phyloP scores from a whole-genome alignment of 148 eudicot genomes.

The Gaultheria prostrata region DNA sequence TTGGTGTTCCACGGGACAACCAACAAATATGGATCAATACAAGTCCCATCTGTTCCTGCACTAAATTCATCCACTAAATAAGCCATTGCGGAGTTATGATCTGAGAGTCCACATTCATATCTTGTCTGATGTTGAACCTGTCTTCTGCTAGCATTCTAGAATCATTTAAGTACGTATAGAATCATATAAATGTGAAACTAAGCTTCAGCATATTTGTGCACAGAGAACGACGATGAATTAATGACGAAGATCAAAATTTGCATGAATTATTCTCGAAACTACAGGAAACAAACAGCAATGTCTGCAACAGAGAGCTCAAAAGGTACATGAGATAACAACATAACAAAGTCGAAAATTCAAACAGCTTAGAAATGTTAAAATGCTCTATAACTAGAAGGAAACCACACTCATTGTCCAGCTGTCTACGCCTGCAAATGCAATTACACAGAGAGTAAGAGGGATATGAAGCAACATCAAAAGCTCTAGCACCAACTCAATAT shows the following conservation, averaged over 20 bases:
- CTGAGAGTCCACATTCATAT: no score
- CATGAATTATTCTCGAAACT: background rate
- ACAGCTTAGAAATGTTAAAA: constrained; percentile 7
- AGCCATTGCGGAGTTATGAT: no score
- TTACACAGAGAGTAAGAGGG: background rate
- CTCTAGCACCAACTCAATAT: no score
- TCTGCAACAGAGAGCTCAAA: constrained; percentile 8
- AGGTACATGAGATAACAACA: background rate
- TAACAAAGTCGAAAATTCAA: no score
- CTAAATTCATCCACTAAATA: no score
- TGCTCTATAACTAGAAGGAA: background rate
- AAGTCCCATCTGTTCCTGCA: no score
- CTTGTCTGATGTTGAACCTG: no score
- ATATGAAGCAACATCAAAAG: background rate
- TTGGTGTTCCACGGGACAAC: no score
- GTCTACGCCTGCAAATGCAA: constrained; percentile 29
- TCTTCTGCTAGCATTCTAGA: no score
- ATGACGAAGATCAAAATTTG: background rate
- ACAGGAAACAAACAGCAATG: constrained; percentile 10
- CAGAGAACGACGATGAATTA: background rate
- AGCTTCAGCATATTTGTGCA: background rate
- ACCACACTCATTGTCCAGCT: background rate
- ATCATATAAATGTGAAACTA: no score
- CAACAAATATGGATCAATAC: no score
- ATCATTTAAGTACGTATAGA: no score